Percentiles rank a stretch among this genome's conserved stretches.
These are phyloP conservation scores for Corymbia calophylla DNA, from an alignment of 441 rosid genomes.

Conservation along the genomic window DNA sequence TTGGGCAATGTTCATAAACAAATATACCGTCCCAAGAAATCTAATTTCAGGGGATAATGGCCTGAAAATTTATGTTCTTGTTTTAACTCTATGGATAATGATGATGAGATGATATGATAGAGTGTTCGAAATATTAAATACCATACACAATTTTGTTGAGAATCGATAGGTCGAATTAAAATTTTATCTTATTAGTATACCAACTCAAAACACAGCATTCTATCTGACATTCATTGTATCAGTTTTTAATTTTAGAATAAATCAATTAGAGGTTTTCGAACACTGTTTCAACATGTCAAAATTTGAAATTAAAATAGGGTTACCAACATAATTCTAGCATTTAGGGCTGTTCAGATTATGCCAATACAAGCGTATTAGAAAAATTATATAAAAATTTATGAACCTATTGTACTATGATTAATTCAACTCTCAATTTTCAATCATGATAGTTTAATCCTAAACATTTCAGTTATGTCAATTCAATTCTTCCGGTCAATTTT, in stretches of 20 bases:
- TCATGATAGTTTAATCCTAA: too few species aligned
- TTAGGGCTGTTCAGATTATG: too few species aligned
- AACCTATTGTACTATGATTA: accelerated
- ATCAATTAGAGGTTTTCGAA: background rate
- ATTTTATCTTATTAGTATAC: background rate
- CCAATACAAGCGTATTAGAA: too few species aligned
- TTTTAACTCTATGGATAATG: background rate
- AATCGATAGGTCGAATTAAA: background rate
- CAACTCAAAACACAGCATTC: background rate
- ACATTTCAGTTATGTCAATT: background rate
- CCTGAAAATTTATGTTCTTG: background rate
- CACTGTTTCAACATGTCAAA: too few species aligned
- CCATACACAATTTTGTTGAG: too few species aligned
- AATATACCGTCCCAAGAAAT: accelerated
- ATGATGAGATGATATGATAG: background rate
- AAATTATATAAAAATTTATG: background rate
- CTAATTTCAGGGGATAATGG: background rate
- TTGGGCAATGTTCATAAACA: background rate
- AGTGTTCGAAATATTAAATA: background rate
- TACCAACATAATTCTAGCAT: background rate
- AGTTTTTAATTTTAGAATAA: too few species aligned
- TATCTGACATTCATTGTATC: too few species aligned
- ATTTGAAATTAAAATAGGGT: too few species aligned
- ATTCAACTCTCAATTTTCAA: background rate
- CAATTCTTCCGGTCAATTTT: background rate